Evolutionary conservation across 495 filamentous ascomycete genomes (phyloP).

Genomic region (Parathielavia appendiculata): DNA sequence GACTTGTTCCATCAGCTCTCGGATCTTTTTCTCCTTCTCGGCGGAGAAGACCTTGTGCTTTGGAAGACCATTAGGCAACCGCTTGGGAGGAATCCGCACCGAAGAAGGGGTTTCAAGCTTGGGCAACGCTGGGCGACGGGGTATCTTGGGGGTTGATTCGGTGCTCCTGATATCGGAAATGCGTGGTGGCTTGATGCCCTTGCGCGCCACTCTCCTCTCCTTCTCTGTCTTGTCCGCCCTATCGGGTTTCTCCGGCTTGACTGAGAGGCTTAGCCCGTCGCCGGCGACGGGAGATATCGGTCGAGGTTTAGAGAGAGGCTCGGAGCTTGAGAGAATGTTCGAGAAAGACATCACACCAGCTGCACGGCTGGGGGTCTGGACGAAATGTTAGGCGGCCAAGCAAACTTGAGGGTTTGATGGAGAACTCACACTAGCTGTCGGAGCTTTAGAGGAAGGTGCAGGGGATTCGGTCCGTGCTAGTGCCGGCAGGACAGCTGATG

Average conservation of each 20-base stretch:
- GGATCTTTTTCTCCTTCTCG: constrained; percentile 64
- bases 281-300: constrained; percentile 34
- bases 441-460: constrained; percentile 27
- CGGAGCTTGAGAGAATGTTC: constrained; percentile 76
- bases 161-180: constrained; percentile 38
- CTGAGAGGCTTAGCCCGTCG: constrained; percentile 27
- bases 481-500: constrained; percentile 36
- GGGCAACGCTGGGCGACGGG: constrained; percentile 36
- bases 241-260: constrained; percentile 24
- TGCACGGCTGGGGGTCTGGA: constrained; percentile 58
- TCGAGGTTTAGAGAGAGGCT: constrained; percentile 50
- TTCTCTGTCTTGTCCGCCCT: constrained; percentile 22
- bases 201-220: constrained; percentile 35
- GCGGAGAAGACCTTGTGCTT: constrained; percentile 53
- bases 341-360: constrained; percentile 88
- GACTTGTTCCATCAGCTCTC: constrained; percentile 57
- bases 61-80: constrained; percentile 45
- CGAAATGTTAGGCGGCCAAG: constrained; percentile 8
- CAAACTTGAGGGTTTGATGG: constrained; percentile 17
- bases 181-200: constrained; percentile 39
- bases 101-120: constrained; percentile 44
- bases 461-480: constrained; percentile 45
- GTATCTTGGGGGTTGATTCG: constrained; percentile 37
- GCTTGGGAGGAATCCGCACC: constrained; percentile 45
- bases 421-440: constrained; percentile 37